A percentile compares a stretch with the other conserved stretches of the same genome.
Conservation (phyloP, 495 filamentous ascomycete species). For the Rostrohypoxylon terebratum region DNA sequence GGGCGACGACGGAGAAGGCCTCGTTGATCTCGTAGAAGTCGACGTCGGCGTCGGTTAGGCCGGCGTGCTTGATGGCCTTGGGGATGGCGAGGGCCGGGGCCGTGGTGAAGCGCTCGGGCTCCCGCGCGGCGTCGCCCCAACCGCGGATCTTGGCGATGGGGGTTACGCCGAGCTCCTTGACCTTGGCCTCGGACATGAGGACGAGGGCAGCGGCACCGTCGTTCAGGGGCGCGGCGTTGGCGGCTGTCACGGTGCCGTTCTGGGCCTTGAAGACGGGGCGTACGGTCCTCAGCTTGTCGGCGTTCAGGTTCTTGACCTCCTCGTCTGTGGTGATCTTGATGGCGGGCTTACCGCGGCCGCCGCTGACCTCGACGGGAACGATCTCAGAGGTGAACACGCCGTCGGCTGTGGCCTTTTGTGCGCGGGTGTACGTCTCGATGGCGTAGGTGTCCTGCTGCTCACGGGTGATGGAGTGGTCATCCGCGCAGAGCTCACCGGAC, state of each 20-base stretch:
- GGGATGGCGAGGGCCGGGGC: constrained; percentile 95
- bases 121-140: constrained; percentile 93
- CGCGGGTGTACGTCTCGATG: constrained; percentile 90
- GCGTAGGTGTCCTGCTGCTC: constrained; percentile 93
- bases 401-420: constrained; percentile 81
- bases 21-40: constrained; percentile 99
- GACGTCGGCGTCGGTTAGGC: constrained; percentile 76
- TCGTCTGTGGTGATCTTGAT: constrained; percentile 87
- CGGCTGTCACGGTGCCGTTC: constrained; percentile 92
- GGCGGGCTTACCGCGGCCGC: constrained; percentile 88
- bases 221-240: constrained; percentile 95
- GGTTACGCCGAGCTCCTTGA: constrained; percentile 88
- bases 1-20: constrained; percentile 95
- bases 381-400: constrained; percentile 89
- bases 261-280: constrained; percentile 86
- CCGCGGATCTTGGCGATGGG: constrained; percentile 95
- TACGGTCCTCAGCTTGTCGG: constrained; percentile 85
- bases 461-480: constrained; percentile 82
- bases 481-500: constrained; percentile 88
- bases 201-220: constrained; percentile 93
- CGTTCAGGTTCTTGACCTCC: constrained; percentile 97
- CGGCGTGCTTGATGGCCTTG: constrained; percentile 94
- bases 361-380: constrained; percentile 86
- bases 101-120: constrained; percentile 94
- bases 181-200: constrained; percentile 87